Conservation (phyloP, 1,284 basidiomycete genomes). For the Trichosporon coremiiforme region DNA sequence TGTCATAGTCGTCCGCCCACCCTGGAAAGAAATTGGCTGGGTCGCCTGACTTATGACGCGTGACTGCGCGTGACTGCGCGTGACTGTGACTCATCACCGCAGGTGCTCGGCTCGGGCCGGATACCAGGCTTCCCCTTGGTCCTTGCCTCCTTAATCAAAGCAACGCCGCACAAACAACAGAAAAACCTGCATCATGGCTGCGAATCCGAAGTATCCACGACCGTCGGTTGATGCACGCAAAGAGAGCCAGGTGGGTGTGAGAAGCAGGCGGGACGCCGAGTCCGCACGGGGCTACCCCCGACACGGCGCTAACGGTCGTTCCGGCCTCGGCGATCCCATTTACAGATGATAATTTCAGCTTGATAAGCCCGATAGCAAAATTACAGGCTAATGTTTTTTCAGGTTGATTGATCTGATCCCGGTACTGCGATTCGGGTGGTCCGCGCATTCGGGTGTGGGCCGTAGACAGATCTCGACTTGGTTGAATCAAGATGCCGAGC, state of each 20-base stretch:
- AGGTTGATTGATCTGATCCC: neutral
- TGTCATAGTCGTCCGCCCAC: too few relatives aligned
- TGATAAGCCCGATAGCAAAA: neutral
- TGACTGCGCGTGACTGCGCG: conserved; percentile 1
- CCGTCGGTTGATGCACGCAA: neutral
- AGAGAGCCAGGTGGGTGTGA: neutral
- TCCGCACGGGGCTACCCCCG: neutral
- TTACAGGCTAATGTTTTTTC: neutral
- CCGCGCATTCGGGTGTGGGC: too few relatives aligned
- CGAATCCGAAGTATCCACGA: neutral
- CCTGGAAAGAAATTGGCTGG: neutral
- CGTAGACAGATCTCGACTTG: neutral
- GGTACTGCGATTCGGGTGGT: too few relatives aligned
- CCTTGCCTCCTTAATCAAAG: too few relatives aligned
- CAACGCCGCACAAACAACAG: neutral
- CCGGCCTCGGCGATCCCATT: neutral
- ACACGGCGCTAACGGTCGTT: neutral
- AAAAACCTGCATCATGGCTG: too few relatives aligned
- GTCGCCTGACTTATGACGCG: conserved; percentile 2
- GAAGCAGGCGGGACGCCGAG: neutral
- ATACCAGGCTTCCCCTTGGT: too few relatives aligned
- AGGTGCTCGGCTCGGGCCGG: neutral
- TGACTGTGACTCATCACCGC: neutral
- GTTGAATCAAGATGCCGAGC: neutral
- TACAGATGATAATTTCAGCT: neutral